Base-by-base conservation (phyloP, 768 basidiomycete genomes). In the Amanita phalloides region DNA sequence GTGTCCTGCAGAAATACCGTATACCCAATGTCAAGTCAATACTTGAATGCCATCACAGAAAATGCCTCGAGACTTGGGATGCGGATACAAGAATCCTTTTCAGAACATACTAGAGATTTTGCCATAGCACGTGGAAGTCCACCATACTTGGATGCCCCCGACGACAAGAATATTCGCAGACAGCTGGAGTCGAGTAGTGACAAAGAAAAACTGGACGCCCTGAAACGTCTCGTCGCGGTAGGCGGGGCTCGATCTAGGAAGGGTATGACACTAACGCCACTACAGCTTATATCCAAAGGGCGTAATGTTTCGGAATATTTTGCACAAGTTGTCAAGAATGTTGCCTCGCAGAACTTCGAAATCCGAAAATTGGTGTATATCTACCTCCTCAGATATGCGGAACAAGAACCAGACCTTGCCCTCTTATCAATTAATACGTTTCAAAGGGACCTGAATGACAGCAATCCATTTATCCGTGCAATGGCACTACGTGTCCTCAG, bases 301-400 rank as follows among this genome's bases (percentile, higher is more conserved):
- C 84, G 90, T 49, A 86, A 91, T 57, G 90, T 96, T 56, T 86
- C 93, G 23, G 80, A 85, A 55, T 94, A 92, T 76, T 98, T 98
- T 61, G 89, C 96, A 4, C 88, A 89, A 62, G 96, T 99, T 25
- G 93, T 97, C 60, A 97, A 94, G 73, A 94, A 94, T 60, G 95
- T 98, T 37, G 91, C 91, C 1, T 89, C 92, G 2, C 81, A 82
- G 51, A 90, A 90, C 62, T 81, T 98, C 45, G 92, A 96, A 66
- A 86, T 95, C 60, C 83, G 95, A 54, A 97, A 98, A 68, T 82
- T 99, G 48, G 92, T 98, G 36, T 98, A 98, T 67, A 95, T 98
- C 57, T 99, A 95, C 70, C 84, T 99, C 57, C 72, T 98, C 42
- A 85, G 91, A 54, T 94, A 96, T 67, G 92, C 96, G 46, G 84